A percentile compares a stretch with the other conserved stretches of the same genome.
These are phyloP conservation scores for Pleurotus ostreatus DNA, from an alignment of 768 basidiomycete species.

Conservation along the genomic window DNA sequence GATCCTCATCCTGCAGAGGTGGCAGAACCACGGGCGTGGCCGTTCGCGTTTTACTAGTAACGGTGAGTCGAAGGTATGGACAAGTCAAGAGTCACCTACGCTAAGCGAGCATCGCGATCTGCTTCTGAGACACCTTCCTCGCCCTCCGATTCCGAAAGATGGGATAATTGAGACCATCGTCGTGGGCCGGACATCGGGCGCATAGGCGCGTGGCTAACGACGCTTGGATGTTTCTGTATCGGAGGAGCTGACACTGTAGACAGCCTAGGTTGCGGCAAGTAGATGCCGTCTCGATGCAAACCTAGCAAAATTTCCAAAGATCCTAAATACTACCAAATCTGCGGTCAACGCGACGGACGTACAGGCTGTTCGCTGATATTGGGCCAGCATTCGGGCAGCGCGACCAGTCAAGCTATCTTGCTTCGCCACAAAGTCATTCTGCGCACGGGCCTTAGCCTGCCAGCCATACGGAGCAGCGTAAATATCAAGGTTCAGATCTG, in stretches of 20 bases:
- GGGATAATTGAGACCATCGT: conserved; percentile 16
- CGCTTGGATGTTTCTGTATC: background rate
- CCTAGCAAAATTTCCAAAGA: background rate
- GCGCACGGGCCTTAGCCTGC: conserved; percentile 43
- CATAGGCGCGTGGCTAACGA: background rate
- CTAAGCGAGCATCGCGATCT: conserved; percentile 68
- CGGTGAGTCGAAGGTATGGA: background rate
- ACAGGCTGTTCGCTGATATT: conserved; percentile 3
- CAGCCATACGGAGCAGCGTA: conserved; percentile 64
- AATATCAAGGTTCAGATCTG: conserved; percentile 62
- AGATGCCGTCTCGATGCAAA: conserved; percentile 47
- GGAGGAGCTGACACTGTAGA: conserved; percentile 11
- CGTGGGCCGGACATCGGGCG: conserved; percentile 1
- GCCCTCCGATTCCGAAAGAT: conserved; percentile 61
- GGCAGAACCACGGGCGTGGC: conserved; percentile 31
- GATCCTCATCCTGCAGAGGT: conserved; percentile 37
- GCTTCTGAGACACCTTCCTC: conserved; percentile 61
- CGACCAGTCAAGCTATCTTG: conserved; percentile 74
- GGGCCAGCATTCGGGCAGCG: conserved; percentile 46
- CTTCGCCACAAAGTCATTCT: conserved; percentile 60
- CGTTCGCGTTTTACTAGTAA: conserved; percentile 48
- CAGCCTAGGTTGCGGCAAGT: conserved; percentile 36
- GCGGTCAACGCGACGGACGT: conserved; percentile 7
- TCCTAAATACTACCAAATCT: background rate
- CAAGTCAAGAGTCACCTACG: conserved; percentile 37